These are phyloP conservation scores for Phtheirospermum japonicum DNA, from an alignment of 257 asterid genomes.

Conservation along the genomic window DNA sequence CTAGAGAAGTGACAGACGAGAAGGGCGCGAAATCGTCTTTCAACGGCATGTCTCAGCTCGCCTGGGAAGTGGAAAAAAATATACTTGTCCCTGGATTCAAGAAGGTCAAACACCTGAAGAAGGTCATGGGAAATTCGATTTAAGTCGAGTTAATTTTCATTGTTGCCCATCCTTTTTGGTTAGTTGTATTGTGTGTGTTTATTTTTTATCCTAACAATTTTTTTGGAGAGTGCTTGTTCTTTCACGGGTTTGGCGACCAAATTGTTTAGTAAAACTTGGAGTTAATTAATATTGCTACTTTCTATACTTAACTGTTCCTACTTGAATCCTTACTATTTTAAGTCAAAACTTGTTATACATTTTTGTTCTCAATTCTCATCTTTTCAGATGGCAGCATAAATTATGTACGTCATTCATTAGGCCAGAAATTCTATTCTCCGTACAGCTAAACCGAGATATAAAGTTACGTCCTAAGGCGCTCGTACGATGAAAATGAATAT, in stretches of 20 bases:
- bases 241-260: too few species aligned
- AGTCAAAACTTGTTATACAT: background rate
- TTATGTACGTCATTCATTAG: too few species aligned
- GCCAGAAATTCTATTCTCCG: too few species aligned
- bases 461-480: too few species aligned
- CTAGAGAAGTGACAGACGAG: conserved; percentile 86
- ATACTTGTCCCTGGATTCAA: conserved; percentile 49
- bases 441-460: too few species aligned
- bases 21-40: conserved; percentile 96
- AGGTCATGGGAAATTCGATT: conserved; percentile 34
- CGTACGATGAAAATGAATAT: too few species aligned
- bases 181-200: background rate
- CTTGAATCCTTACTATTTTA: too few species aligned
- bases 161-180: conserved; percentile 6
- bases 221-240: too few species aligned
- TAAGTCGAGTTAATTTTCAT: conserved; percentile 26
- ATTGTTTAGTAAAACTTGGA: too few species aligned
- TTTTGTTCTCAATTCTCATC: background rate
- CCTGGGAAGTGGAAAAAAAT: conserved; percentile 95
- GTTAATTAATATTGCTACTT: too few species aligned
- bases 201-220: too few species aligned
- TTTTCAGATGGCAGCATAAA: background rate
- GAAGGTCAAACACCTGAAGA: conserved; percentile 69
- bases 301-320: too few species aligned
- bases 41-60: conserved; percentile 94